Percentiles rank a stretch among this genome's conserved stretches.
Evolutionary conservation across 352 stramenopile species (phyloP).

Genomic region (Phytophthora pini): DNA sequence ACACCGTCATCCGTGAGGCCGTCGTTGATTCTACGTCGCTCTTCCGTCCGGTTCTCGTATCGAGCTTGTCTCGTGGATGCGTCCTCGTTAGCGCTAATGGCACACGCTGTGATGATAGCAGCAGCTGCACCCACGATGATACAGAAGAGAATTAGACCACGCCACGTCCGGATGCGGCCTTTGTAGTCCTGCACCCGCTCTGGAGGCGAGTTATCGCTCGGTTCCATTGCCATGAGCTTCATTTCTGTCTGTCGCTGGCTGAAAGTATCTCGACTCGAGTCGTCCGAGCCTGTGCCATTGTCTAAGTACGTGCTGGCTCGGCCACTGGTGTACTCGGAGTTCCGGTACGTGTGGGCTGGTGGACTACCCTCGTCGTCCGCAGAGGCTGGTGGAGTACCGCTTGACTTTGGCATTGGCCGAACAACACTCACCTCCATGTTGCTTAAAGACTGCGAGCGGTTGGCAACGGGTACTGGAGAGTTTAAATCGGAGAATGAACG

Average conservation of each 20-base stretch:
- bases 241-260: conserved; percentile 52
- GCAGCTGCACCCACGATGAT: conserved; percentile 45
- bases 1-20: conserved; percentile 35
- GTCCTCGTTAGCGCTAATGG: conserved; percentile 33
- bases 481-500: conserved; percentile 34
- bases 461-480: conserved; percentile 8
- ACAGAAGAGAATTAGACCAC: conserved; percentile 57
- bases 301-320: conserved; percentile 28
- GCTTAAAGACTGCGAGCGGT: conserved; percentile 3
- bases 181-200: conserved; percentile 70
- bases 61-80: conserved; percentile 21
- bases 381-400: not conserved
- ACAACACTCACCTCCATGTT: conserved; percentile 34
- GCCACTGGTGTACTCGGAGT: conserved; percentile 31
- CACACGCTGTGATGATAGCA: conserved; percentile 54
- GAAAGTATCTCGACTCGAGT: conserved; percentile 21
- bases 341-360: conserved; percentile 22
- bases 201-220: conserved; percentile 24
- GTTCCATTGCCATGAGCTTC: conserved; percentile 64
- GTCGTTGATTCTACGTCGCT: conserved; percentile 45
- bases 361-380: not conserved
- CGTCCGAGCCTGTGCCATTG: conserved; percentile 16
- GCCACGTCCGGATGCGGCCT: conserved; percentile 71
- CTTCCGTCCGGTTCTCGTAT: conserved; percentile 38
- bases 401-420: conserved; percentile 30